Evolutionary conservation across 1,284 basidiomycete species (phyloP).

Genomic region (Ustilago sp.): DNA sequence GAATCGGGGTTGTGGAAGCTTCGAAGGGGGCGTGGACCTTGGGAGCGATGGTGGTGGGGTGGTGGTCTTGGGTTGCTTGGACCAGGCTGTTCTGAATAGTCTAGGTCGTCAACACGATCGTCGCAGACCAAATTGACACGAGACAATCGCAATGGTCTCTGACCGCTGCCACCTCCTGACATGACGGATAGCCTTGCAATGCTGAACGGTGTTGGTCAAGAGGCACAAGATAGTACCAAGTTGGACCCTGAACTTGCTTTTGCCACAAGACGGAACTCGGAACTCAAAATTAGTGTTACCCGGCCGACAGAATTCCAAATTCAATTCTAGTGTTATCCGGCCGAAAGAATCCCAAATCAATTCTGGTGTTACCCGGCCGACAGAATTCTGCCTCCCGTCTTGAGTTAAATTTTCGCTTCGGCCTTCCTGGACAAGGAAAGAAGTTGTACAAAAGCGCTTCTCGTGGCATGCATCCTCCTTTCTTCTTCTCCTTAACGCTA

Average conservation of each 20-base stretch:
- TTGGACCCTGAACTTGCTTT: neutral
- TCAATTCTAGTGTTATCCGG: no score
- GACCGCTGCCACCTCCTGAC: conserved; percentile 2
- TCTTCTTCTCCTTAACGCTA: conserved; percentile 51
- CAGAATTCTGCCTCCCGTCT: no score
- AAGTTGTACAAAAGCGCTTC: conserved; percentile 17
- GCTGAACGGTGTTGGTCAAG: no score
- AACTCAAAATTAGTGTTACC: neutral
- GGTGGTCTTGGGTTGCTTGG: conserved; percentile 26
- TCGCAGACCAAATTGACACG: conserved; percentile 25
- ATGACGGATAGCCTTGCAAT: neutral
- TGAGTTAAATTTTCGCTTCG: no score
- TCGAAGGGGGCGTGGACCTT: neutral
- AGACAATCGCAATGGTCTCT: conserved; percentile 18
- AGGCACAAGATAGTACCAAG: no score
- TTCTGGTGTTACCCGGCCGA: no score
- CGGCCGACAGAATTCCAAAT: no score
- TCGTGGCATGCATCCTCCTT: conserved; percentile 9
- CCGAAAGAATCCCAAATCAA: no score
- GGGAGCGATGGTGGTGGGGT: conserved; percentile 1
- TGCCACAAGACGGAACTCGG: neutral
- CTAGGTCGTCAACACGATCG: conserved; percentile 25
- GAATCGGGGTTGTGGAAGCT: neutral
- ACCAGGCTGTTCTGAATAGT: conserved; percentile 37
- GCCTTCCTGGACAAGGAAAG: no score